A percentile compares a stretch with the other conserved stretches of the same genome.
phyloP scores from a whole-genome alignment of 257 asterid species.

The Gynochthodes officinalis region DNA sequence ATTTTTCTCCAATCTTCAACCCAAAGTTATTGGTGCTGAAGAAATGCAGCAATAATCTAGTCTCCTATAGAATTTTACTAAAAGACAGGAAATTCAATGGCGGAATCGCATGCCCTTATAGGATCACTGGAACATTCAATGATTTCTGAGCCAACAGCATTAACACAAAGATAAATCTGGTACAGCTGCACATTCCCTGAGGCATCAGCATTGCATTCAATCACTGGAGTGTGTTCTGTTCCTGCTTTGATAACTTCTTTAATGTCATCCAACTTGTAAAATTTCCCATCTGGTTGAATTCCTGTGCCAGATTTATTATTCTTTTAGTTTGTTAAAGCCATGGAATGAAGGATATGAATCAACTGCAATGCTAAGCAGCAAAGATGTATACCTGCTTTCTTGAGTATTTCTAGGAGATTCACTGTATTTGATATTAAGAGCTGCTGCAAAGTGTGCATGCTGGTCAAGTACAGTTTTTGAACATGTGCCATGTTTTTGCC shows the following conservation, averaged over 20 bases:
- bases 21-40: background rate
- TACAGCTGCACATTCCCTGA: conserved; percentile 22
- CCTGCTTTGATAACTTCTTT: conserved; percentile 27
- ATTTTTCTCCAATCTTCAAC: background rate
- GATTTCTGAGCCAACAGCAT: conserved; percentile 22
- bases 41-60: background rate
- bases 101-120: conserved; percentile 7
- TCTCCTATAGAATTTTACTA: background rate
- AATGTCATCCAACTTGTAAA: conserved; percentile 21
- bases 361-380: background rate
- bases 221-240: conserved; percentile 15
- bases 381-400: conserved; percentile 19
- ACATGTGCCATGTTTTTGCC: conserved; percentile 35
- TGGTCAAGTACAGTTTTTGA: conserved; percentile 30
- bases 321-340: background rate
- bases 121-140: conserved; percentile 26
- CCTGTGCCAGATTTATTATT: conserved; percentile 9
- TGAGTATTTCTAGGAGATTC: conserved; percentile 29
- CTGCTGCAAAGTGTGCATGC: conserved; percentile 29
- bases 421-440: conserved; percentile 28
- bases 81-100: conserved; percentile 14
- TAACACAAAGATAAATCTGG: conserved; percentile 32
- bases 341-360: too few species aligned
- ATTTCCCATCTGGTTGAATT: conserved; percentile 24
- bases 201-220: conserved; percentile 34